Conservation (phyloP, 805 yeast genomes). For the Metschnikowia koreensis region DNA sequence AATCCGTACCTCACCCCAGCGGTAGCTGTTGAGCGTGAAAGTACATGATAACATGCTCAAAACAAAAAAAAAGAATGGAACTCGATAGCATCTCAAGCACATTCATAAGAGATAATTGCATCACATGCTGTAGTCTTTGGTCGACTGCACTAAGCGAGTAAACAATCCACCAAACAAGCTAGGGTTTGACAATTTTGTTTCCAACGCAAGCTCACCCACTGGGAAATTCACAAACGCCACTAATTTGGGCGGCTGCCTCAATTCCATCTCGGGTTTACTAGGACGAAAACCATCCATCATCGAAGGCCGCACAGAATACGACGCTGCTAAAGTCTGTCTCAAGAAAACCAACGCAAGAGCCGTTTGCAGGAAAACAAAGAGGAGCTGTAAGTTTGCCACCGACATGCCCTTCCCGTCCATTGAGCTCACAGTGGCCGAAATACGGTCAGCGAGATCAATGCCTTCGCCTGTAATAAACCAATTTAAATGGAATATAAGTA, state of each 20-base stretch:
- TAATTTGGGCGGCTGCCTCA: constrained; percentile 29
- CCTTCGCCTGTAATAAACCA: constrained; percentile 42
- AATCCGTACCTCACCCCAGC: constrained; percentile 10
- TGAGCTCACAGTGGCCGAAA: constrained; percentile 17
- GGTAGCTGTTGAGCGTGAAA: constrained; percentile 6
- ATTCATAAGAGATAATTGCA: neutral
- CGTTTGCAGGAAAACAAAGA: constrained; percentile 19
- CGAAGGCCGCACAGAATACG: constrained; percentile 22
- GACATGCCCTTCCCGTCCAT: constrained; percentile 16
- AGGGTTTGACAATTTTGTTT: constrained; percentile 11
- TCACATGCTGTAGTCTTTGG: constrained; percentile 11
- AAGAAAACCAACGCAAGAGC: constrained; percentile 18
- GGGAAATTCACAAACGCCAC: constrained; percentile 14
- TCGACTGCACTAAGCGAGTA: constrained; percentile 14
- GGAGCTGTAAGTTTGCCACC: constrained; percentile 13
- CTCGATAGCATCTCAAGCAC: neutral
- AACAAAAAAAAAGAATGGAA: neutral
- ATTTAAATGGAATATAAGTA: constrained; percentile 45
- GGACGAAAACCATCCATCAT: constrained; percentile 29
- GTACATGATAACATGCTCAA: too few relatives aligned
- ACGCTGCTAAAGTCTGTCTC: constrained; percentile 20
- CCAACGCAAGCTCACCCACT: constrained; percentile 10
- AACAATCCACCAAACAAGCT: constrained; percentile 15
- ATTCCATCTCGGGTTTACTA: constrained; percentile 30
- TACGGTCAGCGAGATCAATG: constrained; percentile 28